Evolutionary conservation across 805 yeast species (phyloP).

Genomic region (Teunomyces stri): DNA sequence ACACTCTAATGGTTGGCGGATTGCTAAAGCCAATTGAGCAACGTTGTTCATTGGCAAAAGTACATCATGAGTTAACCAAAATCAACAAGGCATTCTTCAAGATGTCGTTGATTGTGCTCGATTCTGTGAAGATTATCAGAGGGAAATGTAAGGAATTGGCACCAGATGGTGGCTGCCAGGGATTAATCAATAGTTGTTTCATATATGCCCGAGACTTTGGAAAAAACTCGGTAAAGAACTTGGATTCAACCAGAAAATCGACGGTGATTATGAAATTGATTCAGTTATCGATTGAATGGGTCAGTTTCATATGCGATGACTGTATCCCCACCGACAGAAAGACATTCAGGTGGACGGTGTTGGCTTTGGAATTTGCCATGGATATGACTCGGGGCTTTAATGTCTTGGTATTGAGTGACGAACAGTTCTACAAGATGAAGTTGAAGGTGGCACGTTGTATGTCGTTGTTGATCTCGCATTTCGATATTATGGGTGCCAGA

Average conservation of each 20-base stretch:
- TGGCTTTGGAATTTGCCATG: conserved; percentile 95
- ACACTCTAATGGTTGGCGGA: conserved; percentile 42
- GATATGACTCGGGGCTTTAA: conserved; percentile 89
- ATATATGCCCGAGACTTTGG: conserved; percentile 81
- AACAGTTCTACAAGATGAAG: conserved; percentile 68
- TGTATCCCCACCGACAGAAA: conserved; percentile 89
- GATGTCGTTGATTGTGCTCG: conserved; percentile 63
- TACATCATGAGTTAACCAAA: conserved; percentile 68
- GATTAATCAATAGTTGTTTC: conserved; percentile 69
- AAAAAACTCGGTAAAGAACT: conserved; percentile 60
- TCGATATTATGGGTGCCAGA: conserved; percentile 97
- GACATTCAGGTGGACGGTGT: conserved; percentile 94
- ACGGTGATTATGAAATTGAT: conserved; percentile 69
- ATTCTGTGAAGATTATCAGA: conserved; percentile 51
- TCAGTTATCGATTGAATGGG: conserved; percentile 83
- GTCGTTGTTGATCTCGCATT: conserved; percentile 90
- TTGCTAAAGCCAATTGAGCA: conserved; percentile 49
- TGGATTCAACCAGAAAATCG: conserved; percentile 66
- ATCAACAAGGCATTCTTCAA: conserved; percentile 66
- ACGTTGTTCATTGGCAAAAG: conserved; percentile 67
- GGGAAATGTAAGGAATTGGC: conserved; percentile 53
- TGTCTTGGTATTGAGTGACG: conserved; percentile 74
- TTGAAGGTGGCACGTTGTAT: conserved; percentile 90
- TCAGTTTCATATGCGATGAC: conserved; percentile 88
- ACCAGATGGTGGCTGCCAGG: conserved; percentile 62